These are phyloP conservation scores for Onygenales sp. DNA, from an alignment of 2,329 filamentous ascomycete species.

Conservation along the genomic window DNA sequence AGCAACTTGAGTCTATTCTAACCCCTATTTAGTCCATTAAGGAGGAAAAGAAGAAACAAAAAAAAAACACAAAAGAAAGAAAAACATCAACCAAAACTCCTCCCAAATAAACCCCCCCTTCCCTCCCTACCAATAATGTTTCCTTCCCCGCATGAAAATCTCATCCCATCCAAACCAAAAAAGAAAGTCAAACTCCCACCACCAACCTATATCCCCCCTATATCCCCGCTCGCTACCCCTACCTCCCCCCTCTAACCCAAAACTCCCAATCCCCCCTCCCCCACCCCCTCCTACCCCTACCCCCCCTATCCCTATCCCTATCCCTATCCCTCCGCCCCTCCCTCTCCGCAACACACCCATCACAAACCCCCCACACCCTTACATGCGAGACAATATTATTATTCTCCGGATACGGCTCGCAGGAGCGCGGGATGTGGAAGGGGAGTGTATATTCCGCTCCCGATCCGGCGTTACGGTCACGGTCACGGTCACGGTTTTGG, in stretches of 20 bases:
- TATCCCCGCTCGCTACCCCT: background rate
- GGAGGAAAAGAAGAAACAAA: too few relatives aligned
- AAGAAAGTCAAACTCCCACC: background rate
- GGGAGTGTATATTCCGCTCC: constrained; percentile 5
- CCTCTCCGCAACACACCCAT: background rate
- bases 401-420: constrained; percentile 8
- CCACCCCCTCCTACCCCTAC: background rate
- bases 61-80: too few relatives aligned
- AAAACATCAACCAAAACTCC: too few relatives aligned
- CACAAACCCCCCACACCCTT: background rate
- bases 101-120: too few relatives aligned
- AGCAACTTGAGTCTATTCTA: too few relatives aligned
- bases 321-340: background rate
- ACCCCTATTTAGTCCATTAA: too few relatives aligned
- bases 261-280: background rate
- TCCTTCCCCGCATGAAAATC: too few relatives aligned
- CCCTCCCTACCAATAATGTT: too few relatives aligned
- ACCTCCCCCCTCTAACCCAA: background rate
- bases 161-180: too few relatives aligned
- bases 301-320: background rate
- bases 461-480: too few relatives aligned
- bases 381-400: background rate
- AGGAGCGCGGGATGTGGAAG: constrained; percentile 7
- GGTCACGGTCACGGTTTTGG: too few relatives aligned
- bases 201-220: background rate